Conservation (phyloP, 805 yeast genomes). For the Saturnispora zaruensis region DNA sequence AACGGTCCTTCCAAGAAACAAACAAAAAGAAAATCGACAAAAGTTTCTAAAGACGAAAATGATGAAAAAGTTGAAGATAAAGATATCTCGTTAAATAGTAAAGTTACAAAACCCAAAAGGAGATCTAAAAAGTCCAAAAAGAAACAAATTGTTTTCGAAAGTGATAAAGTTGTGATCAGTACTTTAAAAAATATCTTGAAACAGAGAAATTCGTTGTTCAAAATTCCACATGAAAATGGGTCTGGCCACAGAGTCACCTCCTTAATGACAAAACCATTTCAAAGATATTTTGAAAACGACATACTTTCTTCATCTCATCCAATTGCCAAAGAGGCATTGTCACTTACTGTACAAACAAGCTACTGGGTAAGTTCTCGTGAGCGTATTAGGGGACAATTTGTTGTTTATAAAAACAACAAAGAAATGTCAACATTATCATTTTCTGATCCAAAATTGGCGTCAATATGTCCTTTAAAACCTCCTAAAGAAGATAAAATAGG, state of each 20-base stretch:
- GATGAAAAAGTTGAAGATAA: background rate
- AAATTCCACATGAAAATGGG: conserved; percentile 86
- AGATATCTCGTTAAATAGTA: background rate
- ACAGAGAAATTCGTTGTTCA: conserved; percentile 34
- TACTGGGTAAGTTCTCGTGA: conserved; percentile 92
- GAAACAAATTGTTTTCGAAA: conserved; percentile 7
- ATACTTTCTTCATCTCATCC: conserved; percentile 60
- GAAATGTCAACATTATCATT: background rate
- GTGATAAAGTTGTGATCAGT: conserved; percentile 14
- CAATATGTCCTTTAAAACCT: conserved; percentile 1
- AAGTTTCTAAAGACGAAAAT: background rate
- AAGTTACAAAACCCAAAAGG: background rate
- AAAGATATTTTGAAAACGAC: conserved; percentile 65
- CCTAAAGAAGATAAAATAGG: conserved; percentile 35
- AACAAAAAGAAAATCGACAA: background rate
- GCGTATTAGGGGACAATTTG: conserved; percentile 77
- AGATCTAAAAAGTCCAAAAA: background rate
- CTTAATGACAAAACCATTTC: conserved; percentile 68
- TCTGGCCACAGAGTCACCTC: conserved; percentile 62
- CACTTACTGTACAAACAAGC: conserved; percentile 70
- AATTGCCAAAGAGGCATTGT: conserved; percentile 68
- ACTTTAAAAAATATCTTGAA: conserved; percentile 8
- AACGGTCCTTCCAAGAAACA: background rate
- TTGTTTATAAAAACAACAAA: conserved; percentile 39
- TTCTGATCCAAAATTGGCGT: conserved; percentile 13